These are phyloP conservation scores for Xanthoconium separans DNA, from an alignment of 1,284 basidiomycete species.

Conservation along the genomic window DNA sequence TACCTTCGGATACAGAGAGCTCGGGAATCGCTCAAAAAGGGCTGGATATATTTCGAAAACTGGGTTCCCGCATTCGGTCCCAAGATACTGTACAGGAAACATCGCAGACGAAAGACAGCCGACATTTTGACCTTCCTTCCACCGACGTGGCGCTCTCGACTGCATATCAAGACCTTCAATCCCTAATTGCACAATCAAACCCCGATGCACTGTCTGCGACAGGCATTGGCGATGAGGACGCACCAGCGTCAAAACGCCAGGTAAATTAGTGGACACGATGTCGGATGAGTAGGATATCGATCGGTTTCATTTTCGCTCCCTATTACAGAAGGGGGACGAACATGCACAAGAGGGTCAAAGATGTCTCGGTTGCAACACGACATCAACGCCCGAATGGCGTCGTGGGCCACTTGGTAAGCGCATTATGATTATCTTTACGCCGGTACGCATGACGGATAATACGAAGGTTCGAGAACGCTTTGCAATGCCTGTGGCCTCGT, in stretches of 20 bases:
- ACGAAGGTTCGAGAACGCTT: conserved; percentile 52
- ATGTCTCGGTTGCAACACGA: conserved; percentile 75
- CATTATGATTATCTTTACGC: conserved; percentile 23
- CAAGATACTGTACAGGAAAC: too few relatives aligned
- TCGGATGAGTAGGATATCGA: conserved; percentile 11
- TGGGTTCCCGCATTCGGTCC: too few relatives aligned
- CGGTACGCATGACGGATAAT: conserved; percentile 21
- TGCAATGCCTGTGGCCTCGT: conserved; percentile 61
- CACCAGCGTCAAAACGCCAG: conserved; percentile 42
- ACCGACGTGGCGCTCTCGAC: too few relatives aligned
- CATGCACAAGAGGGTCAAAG: conserved; percentile 58
- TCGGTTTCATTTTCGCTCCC: conserved; percentile 15
- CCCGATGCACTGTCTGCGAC: conserved; percentile 27
- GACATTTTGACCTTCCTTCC: too few relatives aligned
- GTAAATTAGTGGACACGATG: conserved; percentile 33
- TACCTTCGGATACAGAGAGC: too few relatives aligned
- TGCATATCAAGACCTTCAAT: conserved; percentile 53
- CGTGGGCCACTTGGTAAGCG: conserved; percentile 71
- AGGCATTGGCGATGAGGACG: conserved; percentile 29
- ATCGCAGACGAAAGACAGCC: too few relatives aligned
- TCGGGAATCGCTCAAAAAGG: too few relatives aligned
- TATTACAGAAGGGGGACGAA: conserved; percentile 43
- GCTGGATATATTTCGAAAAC: too few relatives aligned
- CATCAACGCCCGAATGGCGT: conserved; percentile 83
- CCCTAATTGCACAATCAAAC: conserved; percentile 31